Conservation (phyloP, 441 rosid genomes). For the Omphalea diandra region DNA sequence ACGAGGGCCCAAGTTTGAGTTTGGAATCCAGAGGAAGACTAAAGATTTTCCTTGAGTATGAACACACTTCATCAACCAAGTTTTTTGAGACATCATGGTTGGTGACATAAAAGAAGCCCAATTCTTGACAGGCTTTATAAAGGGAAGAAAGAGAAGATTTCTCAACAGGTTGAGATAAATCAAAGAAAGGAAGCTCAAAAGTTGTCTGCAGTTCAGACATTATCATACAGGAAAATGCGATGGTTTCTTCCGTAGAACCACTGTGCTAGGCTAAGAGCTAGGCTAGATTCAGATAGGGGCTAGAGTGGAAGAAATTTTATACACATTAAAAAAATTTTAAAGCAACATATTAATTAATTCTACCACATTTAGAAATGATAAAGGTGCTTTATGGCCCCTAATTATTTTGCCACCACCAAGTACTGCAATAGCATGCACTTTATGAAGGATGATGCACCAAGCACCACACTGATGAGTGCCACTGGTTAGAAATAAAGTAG, state of each 20-base stretch:
- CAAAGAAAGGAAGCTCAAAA: constrained; percentile 58
- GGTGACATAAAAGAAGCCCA: constrained; percentile 64
- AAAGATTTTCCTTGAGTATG: constrained; percentile 46
- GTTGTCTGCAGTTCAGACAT: constrained; percentile 44
- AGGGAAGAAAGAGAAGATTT: constrained; percentile 40
- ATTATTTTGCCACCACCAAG: constrained; percentile 20
- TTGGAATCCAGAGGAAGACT: constrained; percentile 50
- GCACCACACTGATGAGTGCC: constrained; percentile 6
- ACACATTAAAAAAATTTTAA: background rate
- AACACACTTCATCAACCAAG: constrained; percentile 35
- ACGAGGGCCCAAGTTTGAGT: constrained; percentile 59
- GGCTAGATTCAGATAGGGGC: constrained; percentile 22
- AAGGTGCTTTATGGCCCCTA: constrained; percentile 5
- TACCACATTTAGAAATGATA: constrained; percentile 19
- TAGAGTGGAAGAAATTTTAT: background rate
- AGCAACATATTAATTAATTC: background rate
- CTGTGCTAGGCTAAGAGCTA: constrained; percentile 35
- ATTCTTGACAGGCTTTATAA: constrained; percentile 52
- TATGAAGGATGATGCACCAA: background rate
- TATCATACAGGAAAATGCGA: constrained; percentile 11
- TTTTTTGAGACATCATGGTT: constrained; percentile 57
- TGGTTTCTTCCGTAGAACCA: constrained; percentile 23
- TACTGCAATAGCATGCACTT: constrained; percentile 8
- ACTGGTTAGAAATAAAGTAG: constrained; percentile 9
- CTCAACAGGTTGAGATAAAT: constrained; percentile 47